A percentile compares a stretch with the other conserved stretches of the same genome.
phyloP scores from a whole-genome alignment of 805 yeast genomes.

The Nakazawaea laoshanensis region DNA sequence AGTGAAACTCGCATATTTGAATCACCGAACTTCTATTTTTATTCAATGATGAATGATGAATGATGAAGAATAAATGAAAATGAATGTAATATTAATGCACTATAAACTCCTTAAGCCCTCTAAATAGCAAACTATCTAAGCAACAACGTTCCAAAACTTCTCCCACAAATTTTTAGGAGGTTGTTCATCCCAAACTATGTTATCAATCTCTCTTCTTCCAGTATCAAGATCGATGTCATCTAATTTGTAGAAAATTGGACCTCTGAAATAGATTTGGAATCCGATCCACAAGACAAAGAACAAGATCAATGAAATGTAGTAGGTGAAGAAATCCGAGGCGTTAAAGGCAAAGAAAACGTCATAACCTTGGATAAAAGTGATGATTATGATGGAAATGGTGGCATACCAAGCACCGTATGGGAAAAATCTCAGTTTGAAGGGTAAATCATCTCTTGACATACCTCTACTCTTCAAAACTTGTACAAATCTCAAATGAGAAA shows the following conservation, averaged over 20 bases:
- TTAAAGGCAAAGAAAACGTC: conserved; percentile 47
- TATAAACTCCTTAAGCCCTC: background rate
- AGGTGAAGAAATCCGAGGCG: conserved; percentile 54
- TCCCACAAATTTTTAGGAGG: conserved; percentile 46
- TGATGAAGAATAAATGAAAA: background rate
- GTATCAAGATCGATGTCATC: conserved; percentile 65
- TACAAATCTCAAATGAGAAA: conserved; percentile 66
- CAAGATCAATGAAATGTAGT: conserved; percentile 61
- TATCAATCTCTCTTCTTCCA: conserved; percentile 58
- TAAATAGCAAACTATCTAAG: too few species aligned
- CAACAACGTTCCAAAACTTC: conserved; percentile 41
- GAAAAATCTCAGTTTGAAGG: conserved; percentile 67
- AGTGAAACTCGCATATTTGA: too few species aligned
- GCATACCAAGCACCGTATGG: conserved; percentile 65
- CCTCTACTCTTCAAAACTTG: conserved; percentile 51
- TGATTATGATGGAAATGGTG: conserved; percentile 38
- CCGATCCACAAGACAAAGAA: conserved; percentile 47
- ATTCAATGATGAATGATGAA: background rate
- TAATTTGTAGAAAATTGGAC: conserved; percentile 34
- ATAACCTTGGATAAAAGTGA: conserved; percentile 69
- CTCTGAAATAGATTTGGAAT: conserved; percentile 44
- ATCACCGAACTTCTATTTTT: too few species aligned
- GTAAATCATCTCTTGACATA: conserved; percentile 59
- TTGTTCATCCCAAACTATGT: conserved; percentile 48
- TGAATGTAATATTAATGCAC: background rate